Evolutionary conservation across 2,329 filamentous ascomycete species (phyloP).

Genomic region (Fulvia fulva): DNA sequence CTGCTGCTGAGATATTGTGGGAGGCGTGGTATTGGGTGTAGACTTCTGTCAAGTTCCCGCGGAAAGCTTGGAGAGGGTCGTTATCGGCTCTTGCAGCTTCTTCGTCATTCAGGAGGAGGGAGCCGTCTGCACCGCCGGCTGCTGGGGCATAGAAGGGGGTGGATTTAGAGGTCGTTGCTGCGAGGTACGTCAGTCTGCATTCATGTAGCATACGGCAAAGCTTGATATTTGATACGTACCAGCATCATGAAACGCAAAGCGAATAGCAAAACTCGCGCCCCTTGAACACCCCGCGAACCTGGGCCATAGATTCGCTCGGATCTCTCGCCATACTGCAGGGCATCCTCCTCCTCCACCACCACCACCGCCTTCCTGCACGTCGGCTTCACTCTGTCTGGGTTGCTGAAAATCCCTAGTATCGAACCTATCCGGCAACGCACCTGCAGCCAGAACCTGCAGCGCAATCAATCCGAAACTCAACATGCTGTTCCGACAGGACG

Average conservation of each 20-base stretch:
- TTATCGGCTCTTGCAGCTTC: slow-evolving; percentile 39
- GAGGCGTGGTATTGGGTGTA: slow-evolving; percentile 30
- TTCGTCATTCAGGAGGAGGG: slow-evolving; percentile 36
- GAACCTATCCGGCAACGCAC: neutral
- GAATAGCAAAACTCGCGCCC: slow-evolving; percentile 23
- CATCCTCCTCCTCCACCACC: neutral
- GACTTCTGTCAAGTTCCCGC: slow-evolving; percentile 37
- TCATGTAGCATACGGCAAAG: no score
- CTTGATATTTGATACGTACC: no score
- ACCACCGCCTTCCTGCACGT: neutral
- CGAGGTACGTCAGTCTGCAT: slow-evolving; percentile 6
- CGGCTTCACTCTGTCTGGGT: neutral
- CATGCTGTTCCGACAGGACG: neutral
- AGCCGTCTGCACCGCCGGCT: slow-evolving; percentile 40
- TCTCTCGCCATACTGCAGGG: slow-evolving; percentile 13
- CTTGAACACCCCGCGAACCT: slow-evolving; percentile 11
- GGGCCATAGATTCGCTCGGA: slow-evolving; percentile 11
- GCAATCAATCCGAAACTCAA: neutral
- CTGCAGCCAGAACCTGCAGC: neutral
- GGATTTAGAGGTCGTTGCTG: slow-evolving; percentile 9
- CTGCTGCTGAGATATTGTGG: slow-evolving; percentile 45
- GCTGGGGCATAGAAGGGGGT: slow-evolving; percentile 24
- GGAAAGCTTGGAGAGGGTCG: slow-evolving; percentile 45
- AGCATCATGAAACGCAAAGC: slow-evolving; percentile 33
- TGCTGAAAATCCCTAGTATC: neutral